Evolutionary conservation across 2,329 filamentous ascomycete genomes (phyloP).

Genomic region (Fonsecaea pedrosoi): DNA sequence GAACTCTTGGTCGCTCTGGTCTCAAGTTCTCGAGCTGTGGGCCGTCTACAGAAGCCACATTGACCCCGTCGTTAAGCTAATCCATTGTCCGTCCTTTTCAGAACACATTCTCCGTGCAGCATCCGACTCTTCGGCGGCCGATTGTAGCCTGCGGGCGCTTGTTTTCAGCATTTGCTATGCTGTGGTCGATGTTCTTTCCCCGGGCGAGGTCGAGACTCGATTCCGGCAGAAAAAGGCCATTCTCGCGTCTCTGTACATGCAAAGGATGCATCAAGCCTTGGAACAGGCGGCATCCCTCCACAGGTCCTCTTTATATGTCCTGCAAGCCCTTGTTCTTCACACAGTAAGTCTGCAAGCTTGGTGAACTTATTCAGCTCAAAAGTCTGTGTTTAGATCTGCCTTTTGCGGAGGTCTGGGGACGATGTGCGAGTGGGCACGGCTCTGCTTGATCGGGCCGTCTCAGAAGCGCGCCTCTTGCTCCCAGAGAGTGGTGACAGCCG

Average conservation of each 20-base stretch:
- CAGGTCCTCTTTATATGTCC: neutral
- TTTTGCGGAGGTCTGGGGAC: neutral
- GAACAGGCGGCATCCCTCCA: neutral
- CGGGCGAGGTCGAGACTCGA: neutral
- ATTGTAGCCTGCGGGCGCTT: neutral
- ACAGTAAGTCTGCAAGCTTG: neutral
- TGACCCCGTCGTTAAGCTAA: neutral
- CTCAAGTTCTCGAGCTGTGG: neutral
- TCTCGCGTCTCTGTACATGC: neutral
- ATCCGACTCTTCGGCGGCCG: neutral
- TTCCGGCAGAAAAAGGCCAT: neutral
- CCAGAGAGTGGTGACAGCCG: neutral
- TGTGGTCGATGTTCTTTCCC: neutral
- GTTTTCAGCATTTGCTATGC: neutral
- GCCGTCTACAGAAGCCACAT: neutral
- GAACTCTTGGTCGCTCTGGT: neutral
- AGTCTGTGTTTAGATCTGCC: conserved; percentile 1
- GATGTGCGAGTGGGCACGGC: neutral
- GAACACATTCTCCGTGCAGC: neutral
- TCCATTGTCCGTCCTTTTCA: conserved; percentile 1
- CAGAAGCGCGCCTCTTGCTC: neutral
- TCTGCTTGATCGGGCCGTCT: neutral
- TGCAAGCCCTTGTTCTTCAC: conserved; percentile 2
- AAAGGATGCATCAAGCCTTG: neutral
- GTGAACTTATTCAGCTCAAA: neutral